Percentiles rank a stretch among this genome's conserved stretches.
These are phyloP conservation scores for Tricholoma terreum DNA, from an alignment of 768 basidiomycete species.

Conservation along the genomic window DNA sequence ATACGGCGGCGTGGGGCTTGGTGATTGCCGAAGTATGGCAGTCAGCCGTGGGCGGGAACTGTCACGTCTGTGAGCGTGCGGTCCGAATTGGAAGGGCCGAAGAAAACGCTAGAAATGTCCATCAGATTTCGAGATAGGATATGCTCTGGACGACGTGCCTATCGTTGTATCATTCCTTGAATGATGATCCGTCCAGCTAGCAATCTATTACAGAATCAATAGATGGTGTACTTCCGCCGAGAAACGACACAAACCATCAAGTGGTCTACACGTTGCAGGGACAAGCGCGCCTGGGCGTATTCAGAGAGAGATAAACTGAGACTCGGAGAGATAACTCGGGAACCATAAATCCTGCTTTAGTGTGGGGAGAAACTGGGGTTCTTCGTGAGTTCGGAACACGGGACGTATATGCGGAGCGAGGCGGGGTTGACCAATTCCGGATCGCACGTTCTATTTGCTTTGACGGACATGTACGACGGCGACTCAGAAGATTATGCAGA, in stretches of 20 bases:
- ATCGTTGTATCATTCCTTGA: neutral
- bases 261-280: neutral
- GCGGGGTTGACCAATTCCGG: neutral
- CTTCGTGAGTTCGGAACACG: neutral
- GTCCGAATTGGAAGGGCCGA: neutral
- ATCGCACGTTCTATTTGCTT: neutral
- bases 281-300: neutral
- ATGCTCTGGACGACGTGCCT: neutral
- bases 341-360: neutral
- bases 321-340: neutral
- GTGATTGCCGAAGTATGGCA: neutral
- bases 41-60: neutral
- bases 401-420: neutral
- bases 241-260: no score
- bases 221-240: no score
- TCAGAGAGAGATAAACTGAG: neutral
- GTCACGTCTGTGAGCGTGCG: neutral
- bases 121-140: conserved; percentile 1
- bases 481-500: neutral
- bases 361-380: neutral
- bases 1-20: neutral
- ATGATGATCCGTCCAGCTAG: neutral
- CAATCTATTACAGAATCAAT: neutral
- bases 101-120: neutral
- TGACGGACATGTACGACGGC: neutral